Base-by-base conservation (phyloP, 1,139 yeast species). In the Wickerhamiella pararugosa region DNA sequence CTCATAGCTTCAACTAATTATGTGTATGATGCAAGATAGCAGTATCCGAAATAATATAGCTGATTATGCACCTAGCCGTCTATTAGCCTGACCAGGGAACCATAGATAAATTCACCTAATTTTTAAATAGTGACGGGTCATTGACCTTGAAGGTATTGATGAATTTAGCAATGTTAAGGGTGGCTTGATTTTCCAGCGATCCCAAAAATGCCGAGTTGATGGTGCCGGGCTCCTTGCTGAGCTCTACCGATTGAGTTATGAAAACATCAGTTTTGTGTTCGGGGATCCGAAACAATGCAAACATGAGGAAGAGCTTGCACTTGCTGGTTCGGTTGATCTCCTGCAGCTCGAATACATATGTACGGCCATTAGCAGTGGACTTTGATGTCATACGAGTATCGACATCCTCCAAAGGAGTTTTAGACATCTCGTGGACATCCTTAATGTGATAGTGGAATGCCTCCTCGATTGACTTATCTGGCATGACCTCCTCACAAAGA, bases 401-500 rank as follows among this genome's bases (percentile, higher is more conserved):
- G 27, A 36, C 36, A 30, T 26, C 32, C 4, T 37, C 43, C 5
- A 8, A 21, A 9, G 11, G 9, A 8, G 41, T 39, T 31, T 39
- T 44, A n/a, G 52, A 44, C 11, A 50, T 26, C 8, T 45, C 44
- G 42, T 51, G 53, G 7, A 47, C 43, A 39, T 51, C 54, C 26
- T 46, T 49, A 28, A 46, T 39, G 40, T 51, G 54, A 31, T 38
- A 40, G 5, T 37, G 36, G 9, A 50, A 46, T 27, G 52, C 48
- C 25, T 47, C 49, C 25, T 37, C 37, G 32, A 47, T 29, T 7
- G 34, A 32, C 10, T 42, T 40, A 30, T 39, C 41, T 9, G 43
- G 44, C 35, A 32, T 39, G 25, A 50, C 51, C 25, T 40, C 37
- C 55, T 84, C 92, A 51, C 83, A 60, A 21, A 86, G 61, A 52